Conservation (phyloP, 176 grass and related monocot species). For the Hyparrhenia diplandra region DNA sequence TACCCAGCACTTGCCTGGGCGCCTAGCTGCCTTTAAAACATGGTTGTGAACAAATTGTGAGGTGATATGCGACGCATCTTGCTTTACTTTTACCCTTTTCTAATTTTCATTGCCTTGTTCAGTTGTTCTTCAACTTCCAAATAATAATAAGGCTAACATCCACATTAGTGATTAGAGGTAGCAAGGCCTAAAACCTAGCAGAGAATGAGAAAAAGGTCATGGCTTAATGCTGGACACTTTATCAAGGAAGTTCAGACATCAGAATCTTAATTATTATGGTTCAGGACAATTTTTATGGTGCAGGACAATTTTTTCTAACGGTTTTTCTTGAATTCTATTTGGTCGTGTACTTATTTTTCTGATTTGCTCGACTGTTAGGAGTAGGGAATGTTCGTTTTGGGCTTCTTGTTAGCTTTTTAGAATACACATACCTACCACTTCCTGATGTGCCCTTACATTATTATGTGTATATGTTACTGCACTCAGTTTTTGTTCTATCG, state of each 20-base stretch:
- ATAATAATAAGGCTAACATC: not conserved
- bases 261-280: not conserved
- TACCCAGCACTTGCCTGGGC: too few species aligned
- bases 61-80: too few species aligned
- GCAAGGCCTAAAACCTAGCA: not conserved
- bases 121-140: not conserved
- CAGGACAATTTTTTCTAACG: not conserved
- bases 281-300: not conserved
- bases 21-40: too few species aligned
- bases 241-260: not conserved
- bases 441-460: not conserved
- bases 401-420: too few species aligned
- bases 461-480: not conserved
- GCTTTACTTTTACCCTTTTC: not conserved
- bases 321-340: not conserved
- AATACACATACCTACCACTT: not conserved
- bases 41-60: too few species aligned
- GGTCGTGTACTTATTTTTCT: not conserved
- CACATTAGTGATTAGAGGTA: not conserved
- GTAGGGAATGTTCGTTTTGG: too few species aligned
- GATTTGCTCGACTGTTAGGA: too few species aligned
- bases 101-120: not conserved
- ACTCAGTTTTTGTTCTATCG: not conserved
- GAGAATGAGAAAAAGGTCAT: not conserved
- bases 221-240: not conserved